Base-by-base conservation (phyloP, 805 yeast species). In the Starmerella asiatica region DNA sequence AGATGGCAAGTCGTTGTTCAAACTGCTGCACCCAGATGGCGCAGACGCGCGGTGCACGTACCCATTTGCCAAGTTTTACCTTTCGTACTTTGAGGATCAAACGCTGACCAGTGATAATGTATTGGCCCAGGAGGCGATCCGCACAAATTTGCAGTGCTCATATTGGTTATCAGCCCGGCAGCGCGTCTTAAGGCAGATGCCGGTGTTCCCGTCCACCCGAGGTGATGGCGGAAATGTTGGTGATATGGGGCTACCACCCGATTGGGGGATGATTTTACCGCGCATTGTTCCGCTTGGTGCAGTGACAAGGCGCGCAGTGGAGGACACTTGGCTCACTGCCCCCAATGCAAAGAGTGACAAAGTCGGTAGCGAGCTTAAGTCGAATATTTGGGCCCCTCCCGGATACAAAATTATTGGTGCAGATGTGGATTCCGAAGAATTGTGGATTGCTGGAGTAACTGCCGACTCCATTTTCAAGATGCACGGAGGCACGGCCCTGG, bases 381-480 rank as follows among this genome's bases (percentile, higher is more conserved):
- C 95, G 0, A 73, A 83, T 65, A 67, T 91, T 4, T 63, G 69
- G 42, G 95, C 96, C 0, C 99, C 99, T 0, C 60, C 68, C 2
- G 96, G 96, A 0, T 91, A 86, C 56, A 71, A 73, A 28, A 81
- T 91, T 62, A 94, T 91, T 7, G 99, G 99, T 8, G 99, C 99
- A 0, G 99, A 91, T 64, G 99, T 91, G 7, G 99, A 91, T 59
- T 83, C 95, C 29, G 98, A 91, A 56, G 99, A 91, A 56, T 66
- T 91, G 32, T 91, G 99, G 99, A 91, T 91, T 49, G 98, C 98
- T 0, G 80, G 95, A 16, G 62, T 93, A 19, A 76, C 88, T 24
- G 96, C 98, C 3, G 99, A 91, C 56, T 77, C 97, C 0, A 73
- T 78, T 38, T 83, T 88, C 59, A 73, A 78, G 26, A 63, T 81